Conservation (phyloP, 306 rosid species). For the Urtica urens region DNA sequence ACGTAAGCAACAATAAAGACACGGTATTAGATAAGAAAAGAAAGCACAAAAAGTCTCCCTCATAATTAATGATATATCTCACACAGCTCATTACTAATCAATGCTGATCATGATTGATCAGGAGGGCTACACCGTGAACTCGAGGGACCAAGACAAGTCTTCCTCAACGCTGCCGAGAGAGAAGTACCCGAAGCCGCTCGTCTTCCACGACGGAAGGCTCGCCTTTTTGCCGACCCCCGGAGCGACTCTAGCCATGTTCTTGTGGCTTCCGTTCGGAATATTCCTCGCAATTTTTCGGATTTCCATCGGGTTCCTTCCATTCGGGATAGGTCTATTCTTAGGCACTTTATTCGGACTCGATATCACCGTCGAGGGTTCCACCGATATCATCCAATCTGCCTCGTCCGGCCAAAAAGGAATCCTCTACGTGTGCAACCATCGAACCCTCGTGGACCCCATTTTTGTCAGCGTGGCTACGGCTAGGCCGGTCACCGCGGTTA, state of each 20-base stretch:
- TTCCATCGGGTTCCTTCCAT: conserved; percentile 56
- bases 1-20: too few relatives aligned
- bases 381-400: conserved; percentile 9
- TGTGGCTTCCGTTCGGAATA: conserved; percentile 72
- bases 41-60: too few relatives aligned
- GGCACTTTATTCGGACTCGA: conserved; percentile 38
- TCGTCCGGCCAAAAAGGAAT: conserved; percentile 28
- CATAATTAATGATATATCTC: too few relatives aligned
- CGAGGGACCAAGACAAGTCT: conserved; percentile 21
- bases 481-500: conserved; percentile 56
- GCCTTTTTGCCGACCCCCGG: conserved; percentile 81
- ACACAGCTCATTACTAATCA: too few relatives aligned
- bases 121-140: conserved; percentile 61
- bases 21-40: too few relatives aligned
- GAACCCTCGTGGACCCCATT: conserved; percentile 71
- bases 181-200: conserved; percentile 62
- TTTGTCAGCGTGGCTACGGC: conserved; percentile 37
- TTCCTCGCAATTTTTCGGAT: conserved; percentile 52
- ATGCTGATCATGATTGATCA: too few relatives aligned
- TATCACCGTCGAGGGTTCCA: conserved; percentile 21
- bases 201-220: conserved; percentile 85
- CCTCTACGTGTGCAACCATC: conserved; percentile 64
- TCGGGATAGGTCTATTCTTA: conserved; percentile 21
- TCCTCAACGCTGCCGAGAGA: conserved; percentile 33
- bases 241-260: conserved; percentile 58